Base-by-base conservation (phyloP, 148 eudicot genomes). In the Fagopyrum tataricum region DNA sequence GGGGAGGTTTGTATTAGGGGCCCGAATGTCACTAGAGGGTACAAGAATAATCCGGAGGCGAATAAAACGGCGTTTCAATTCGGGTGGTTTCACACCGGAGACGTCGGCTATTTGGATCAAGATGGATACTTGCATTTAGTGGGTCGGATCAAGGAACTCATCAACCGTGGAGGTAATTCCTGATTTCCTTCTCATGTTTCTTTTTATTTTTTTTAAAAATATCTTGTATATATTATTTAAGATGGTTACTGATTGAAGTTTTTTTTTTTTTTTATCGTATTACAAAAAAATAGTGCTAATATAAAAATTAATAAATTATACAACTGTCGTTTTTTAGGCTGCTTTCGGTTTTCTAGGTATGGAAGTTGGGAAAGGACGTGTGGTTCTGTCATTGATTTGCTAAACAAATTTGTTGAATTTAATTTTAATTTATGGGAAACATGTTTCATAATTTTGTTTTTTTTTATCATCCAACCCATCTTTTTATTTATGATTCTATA, bases 71-170 rank as follows among this genome's bases (percentile, higher is more conserved):
- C 86, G 20, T 94, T 85, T 73, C 81, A 41, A 61, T 94, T 87
- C 71, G 97, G 97, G 61, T 94, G 98, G 98, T 94, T 94, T 31
- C 98, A 94, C 66, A 94, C 98, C 5, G 98, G 98, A 12, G 98
- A 94, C 78, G 77, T 89, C 10, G 98, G 98, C 21, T 91, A 56
- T 76, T 75, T 91, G 6, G 97, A 94, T 61, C 82, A 88, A 18
- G 92, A 91, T 49, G 97, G 98, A 15, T 94, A 87, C 79, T 82
- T 94, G 85, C 96, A 90, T 79, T 85, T 94, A 49, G 98, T 94
- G 42, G 98, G 98, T 15, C 84, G 98, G 76, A 94, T 90, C 64
- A 94, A 94, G 88, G 98, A 94, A 87, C 82, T 94, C 73, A 87
- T 94, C 79, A 94, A 94, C 81, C 97, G 98, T 67, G 98, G 98